phyloP scores from a whole-genome alignment of 495 filamentous ascomycete genomes.

The Talaromyces trachyspermus region DNA sequence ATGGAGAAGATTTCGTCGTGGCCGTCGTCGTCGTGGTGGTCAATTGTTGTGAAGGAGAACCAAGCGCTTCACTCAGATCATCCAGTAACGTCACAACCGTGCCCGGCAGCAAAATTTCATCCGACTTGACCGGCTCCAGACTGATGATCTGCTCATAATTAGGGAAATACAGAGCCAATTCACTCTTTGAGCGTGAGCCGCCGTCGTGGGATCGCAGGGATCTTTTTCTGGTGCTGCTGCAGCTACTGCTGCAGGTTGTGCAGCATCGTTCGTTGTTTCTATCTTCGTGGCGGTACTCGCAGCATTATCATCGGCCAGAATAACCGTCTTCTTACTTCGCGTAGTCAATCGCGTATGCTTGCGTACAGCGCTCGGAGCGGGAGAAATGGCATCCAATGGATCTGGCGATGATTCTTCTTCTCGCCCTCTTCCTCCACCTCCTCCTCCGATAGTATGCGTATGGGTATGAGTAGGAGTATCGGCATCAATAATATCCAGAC shows the following conservation, averaged over 20 bases:
- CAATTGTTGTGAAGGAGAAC: too few relatives aligned
- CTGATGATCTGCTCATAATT: slow-evolving; percentile 89
- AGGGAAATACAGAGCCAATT: slow-evolving; percentile 78
- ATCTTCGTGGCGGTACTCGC: too few relatives aligned
- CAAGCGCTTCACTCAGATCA: slow-evolving; percentile 32
- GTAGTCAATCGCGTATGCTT: slow-evolving; percentile 10
- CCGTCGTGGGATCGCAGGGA: slow-evolving; percentile 45
- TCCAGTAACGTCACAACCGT: slow-evolving; percentile 41
- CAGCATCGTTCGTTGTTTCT: too few relatives aligned
- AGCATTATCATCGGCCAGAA: slow-evolving; percentile 4
- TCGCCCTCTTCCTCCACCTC: too few relatives aligned
- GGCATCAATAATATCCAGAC: slow-evolving; percentile 8
- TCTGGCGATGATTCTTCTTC: too few relatives aligned
- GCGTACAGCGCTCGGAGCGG: slow-evolving; percentile 8
- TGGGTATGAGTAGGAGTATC: slow-evolving; percentile 9
- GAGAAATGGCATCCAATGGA: slow-evolving; percentile 34
- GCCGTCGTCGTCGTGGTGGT: too few relatives aligned
- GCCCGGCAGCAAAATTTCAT: slow-evolving; percentile 35
- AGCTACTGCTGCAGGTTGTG: too few relatives aligned
- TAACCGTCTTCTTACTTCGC: slow-evolving; percentile 9
- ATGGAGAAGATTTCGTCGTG: too few relatives aligned
- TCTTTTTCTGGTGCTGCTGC: slow-evolving; percentile 31
- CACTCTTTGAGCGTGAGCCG: slow-evolving; percentile 67
- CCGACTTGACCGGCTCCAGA: slow-evolving; percentile 64
- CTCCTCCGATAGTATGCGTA: too few relatives aligned